Evolutionary conservation across 106 monocot genomes (phyloP).

Genomic region (Phalaenopsis aphrodite): DNA sequence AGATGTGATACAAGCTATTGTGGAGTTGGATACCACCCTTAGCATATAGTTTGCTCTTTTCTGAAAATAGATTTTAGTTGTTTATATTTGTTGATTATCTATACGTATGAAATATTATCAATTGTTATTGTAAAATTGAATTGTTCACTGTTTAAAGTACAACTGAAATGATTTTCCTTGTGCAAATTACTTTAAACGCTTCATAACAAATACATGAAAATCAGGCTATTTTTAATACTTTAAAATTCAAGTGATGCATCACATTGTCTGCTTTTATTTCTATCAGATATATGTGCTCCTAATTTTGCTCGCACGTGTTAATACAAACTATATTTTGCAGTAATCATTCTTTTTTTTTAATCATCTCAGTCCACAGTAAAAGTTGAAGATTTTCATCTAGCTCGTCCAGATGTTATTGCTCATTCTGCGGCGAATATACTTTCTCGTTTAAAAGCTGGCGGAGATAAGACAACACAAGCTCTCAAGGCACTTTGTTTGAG

Average conservation of each 20-base stretch:
- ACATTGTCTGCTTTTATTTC: not conserved
- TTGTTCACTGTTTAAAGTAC: not conserved
- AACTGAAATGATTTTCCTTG: not conserved
- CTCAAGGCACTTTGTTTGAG: slow-evolving; percentile 83
- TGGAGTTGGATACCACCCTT: not conserved
- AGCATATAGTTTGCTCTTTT: not conserved
- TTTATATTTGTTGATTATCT: not conserved
- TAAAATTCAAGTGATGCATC: not conserved
- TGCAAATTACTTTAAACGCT: not conserved
- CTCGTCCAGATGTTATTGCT: slow-evolving; percentile 73
- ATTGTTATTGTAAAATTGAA: not conserved
- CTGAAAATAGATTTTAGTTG: not conserved
- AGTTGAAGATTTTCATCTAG: slow-evolving; percentile 56
- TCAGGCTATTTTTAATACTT: not conserved
- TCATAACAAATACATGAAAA: slow-evolving; percentile 1
- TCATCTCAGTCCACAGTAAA: slow-evolving; percentile 48
- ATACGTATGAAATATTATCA: not conserved
- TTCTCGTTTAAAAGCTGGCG: slow-evolving; percentile 73
- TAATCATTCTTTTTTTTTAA: slow-evolving; percentile 5
- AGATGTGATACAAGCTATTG: not conserved
- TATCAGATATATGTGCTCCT: not conserved
- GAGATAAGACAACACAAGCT: slow-evolving; percentile 60
- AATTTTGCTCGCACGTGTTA: not conserved
- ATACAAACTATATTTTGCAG: not conserved
- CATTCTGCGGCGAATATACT: slow-evolving; percentile 71